These are phyloP conservation scores for Raddia distichophylla DNA, from an alignment of 176 grass and related monocot genomes.

Conservation along the genomic window DNA sequence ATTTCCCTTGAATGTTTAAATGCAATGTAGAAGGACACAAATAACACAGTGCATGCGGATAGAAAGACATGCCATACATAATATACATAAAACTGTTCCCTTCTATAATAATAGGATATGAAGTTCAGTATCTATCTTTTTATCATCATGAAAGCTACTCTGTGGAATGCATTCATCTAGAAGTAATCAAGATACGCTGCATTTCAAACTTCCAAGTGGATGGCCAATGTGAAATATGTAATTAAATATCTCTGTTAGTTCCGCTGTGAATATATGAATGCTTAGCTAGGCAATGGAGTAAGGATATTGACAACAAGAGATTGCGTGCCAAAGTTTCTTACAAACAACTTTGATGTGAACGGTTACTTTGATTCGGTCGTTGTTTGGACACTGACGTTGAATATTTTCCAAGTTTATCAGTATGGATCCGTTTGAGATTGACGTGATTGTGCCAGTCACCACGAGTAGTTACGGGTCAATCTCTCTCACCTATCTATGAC, in stretches of 20 bases:
- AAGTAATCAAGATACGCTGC: conserved; percentile 39
- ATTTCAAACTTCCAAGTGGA: conserved; percentile 27
- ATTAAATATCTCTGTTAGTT: conserved; percentile 59
- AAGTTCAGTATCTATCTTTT: conserved; percentile 28
- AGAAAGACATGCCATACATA: not conserved
- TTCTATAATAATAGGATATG: conserved; percentile 1
- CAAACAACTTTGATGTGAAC: conserved; percentile 80
- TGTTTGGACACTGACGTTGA: conserved; percentile 47
- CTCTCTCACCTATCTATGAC: conserved; percentile 46
- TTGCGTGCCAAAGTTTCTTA: conserved; percentile 67
- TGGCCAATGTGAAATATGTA: conserved; percentile 30
- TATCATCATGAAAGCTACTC: conserved; percentile 41
- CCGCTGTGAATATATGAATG: conserved; percentile 46
- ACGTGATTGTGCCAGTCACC: conserved; percentile 43
- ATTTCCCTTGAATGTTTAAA: not conserved
- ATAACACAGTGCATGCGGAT: not conserved
- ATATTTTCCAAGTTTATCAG: conserved; percentile 51
- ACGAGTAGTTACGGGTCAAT: conserved; percentile 62
- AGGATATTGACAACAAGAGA: conserved; percentile 42
- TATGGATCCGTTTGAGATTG: conserved; percentile 34
- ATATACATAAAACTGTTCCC: not conserved
- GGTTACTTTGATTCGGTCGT: conserved; percentile 48
- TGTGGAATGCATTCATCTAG: conserved; percentile 43
- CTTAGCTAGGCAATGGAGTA: conserved; percentile 45
- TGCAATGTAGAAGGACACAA: conserved; percentile 28